Percentiles rank a stretch among this genome's conserved stretches.
Evolutionary conservation across 805 yeast species (phyloP).

Genomic region (Ogataea trehaloabstinens): DNA sequence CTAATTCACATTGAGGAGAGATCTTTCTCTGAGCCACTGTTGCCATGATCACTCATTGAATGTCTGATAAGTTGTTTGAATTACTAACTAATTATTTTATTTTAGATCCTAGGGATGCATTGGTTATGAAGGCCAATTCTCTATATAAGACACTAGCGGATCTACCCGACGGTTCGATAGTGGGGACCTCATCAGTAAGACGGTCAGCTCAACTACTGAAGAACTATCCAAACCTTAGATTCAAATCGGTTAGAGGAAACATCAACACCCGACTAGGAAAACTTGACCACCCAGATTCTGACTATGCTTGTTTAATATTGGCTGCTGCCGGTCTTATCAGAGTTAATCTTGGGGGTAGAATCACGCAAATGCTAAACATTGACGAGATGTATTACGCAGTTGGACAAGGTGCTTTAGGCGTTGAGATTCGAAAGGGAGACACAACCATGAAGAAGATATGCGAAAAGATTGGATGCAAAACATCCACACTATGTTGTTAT

Average conservation of each 20-base stretch:
- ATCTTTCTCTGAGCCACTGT: constrained; percentile 18
- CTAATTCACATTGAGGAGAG: constrained; percentile 32
- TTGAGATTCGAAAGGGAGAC: constrained; percentile 81
- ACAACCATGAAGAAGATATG: constrained; percentile 55
- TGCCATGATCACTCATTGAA: not conserved
- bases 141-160: constrained; percentile 65
- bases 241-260: constrained; percentile 86
- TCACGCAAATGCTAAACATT: constrained; percentile 65
- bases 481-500: constrained; percentile 70
- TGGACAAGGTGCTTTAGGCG: constrained; percentile 98
- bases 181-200: constrained; percentile 93
- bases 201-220: constrained; percentile 87
- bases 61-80: too few relatives aligned
- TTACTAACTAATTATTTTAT: constrained; percentile 5
- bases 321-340: constrained; percentile 92
- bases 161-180: constrained; percentile 79
- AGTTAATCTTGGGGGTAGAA: constrained; percentile 67
- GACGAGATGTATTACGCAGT: constrained; percentile 93
- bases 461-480: constrained; percentile 58
- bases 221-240: constrained; percentile 70
- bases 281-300: constrained; percentile 67
- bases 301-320: constrained; percentile 65
- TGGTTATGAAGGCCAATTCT: constrained; percentile 68
- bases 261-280: constrained; percentile 76
- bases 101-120: constrained; percentile 86